Percentiles rank a stretch among this genome's conserved stretches.
Evolutionary conservation across 257 asterid species (phyloP).

Genomic region (Anisodus acutangulus): DNA sequence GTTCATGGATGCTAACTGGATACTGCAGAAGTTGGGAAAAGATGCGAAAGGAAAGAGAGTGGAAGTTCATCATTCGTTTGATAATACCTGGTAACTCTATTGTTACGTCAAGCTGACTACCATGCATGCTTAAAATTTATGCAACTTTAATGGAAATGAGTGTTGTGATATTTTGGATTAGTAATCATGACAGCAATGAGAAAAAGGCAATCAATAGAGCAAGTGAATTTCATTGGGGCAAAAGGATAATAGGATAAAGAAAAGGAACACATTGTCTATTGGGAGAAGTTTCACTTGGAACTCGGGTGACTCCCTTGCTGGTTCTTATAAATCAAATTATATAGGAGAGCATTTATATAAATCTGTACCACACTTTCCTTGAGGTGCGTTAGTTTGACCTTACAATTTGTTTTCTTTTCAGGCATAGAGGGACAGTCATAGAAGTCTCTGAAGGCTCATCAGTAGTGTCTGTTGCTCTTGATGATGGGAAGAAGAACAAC

Average conservation of each 20-base stretch:
- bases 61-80: constrained; percentile 84
- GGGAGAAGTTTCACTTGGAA: neutral
- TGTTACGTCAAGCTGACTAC: neutral
- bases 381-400: neutral
- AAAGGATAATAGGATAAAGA: constrained; percentile 17
- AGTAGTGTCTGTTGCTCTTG: constrained; percentile 68
- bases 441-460: constrained; percentile 71
- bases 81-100: constrained; percentile 70
- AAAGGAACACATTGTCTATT: neutral
- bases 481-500: constrained; percentile 71
- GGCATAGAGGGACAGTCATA: constrained; percentile 67
- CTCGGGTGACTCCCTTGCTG: neutral
- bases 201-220: constrained; percentile 7
- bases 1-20: constrained; percentile 87
- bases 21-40: constrained; percentile 92
- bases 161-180: neutral
- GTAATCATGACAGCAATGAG: neutral
- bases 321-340: neutral
- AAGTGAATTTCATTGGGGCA: neutral
- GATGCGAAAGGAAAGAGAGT: constrained; percentile 97
- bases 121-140: neutral
- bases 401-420: constrained; percentile 32
- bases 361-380: constrained; percentile 6
- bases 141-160: constrained; percentile 35
- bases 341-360: neutral